These are phyloP conservation scores for Euphrasia confusa DNA, from an alignment of 257 asterid species.

Conservation along the genomic window DNA sequence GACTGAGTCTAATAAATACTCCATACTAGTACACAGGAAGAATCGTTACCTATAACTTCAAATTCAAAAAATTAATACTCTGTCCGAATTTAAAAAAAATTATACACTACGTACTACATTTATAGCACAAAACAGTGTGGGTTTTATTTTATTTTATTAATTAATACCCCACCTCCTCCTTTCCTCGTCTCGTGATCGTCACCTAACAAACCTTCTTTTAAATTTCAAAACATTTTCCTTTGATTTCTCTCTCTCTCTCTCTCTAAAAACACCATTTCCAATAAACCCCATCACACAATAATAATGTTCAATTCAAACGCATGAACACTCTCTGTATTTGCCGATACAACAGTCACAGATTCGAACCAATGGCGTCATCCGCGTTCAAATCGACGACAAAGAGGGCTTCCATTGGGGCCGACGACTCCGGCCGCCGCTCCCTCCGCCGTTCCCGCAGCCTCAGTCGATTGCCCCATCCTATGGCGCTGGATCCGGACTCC, in stretches of 20 bases:
- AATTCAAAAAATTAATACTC: too few relatives aligned
- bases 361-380: conserved; percentile 64
- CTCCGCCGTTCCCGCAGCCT: conserved; percentile 48
- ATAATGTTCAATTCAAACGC: conserved; percentile 21
- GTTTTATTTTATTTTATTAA: too few relatives aligned
- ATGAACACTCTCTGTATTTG: conserved; percentile 9
- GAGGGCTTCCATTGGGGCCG: conserved; percentile 47
- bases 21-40: too few relatives aligned
- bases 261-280: background rate
- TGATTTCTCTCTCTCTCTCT: conserved; percentile 20
- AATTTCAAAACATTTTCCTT: too few relatives aligned
- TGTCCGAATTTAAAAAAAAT: too few relatives aligned
- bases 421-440: conserved; percentile 30
- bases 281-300: background rate
- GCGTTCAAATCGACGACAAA: conserved; percentile 69
- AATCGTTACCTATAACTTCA: too few relatives aligned
- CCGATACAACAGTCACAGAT: conserved; percentile 7
- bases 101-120: too few relatives aligned
- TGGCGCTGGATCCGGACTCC: conserved; percentile 34
- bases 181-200: too few relatives aligned
- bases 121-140: too few relatives aligned
- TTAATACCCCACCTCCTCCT: too few relatives aligned
- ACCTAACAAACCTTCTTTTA: too few relatives aligned
- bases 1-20: too few relatives aligned
- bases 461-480: conserved; percentile 36